phyloP scores from a whole-genome alignment of 1,139 yeast species.

The Wickerhamomyces sp. region DNA sequence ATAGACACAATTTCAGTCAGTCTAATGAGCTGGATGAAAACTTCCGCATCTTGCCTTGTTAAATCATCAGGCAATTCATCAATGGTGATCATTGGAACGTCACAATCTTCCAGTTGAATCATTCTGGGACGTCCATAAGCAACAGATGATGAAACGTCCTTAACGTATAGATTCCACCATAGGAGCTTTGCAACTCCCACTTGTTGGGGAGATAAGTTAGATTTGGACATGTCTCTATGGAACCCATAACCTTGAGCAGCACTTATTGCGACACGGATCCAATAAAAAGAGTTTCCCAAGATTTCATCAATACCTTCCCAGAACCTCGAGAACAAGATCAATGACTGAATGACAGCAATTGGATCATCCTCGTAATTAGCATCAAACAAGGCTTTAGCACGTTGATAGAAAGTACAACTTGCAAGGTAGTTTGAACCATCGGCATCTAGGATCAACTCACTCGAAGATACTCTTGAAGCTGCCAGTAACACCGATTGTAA shows the following conservation, averaged over 20 bases:
- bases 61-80: constrained; percentile 64
- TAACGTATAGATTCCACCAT: constrained; percentile 78
- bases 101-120: constrained; percentile 71
- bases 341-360: constrained; percentile 57
- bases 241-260: constrained; percentile 79
- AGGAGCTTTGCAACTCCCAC: constrained; percentile 62
- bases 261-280: constrained; percentile 71
- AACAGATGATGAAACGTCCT: constrained; percentile 67
- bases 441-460: constrained; percentile 52
- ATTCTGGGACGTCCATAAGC: constrained; percentile 73
- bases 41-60: constrained; percentile 37
- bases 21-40: constrained; percentile 59
- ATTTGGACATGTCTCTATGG: constrained; percentile 43
- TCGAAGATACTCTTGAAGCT: constrained; percentile 59
- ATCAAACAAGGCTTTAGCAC: constrained; percentile 76
- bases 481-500: constrained; percentile 66
- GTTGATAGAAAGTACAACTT: constrained; percentile 61
- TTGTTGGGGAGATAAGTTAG: constrained; percentile 35
- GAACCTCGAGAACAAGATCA: constrained; percentile 61
- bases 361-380: constrained; percentile 72
- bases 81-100: constrained; percentile 64
- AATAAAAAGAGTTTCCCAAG: constrained; percentile 67
- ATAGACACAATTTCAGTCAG: constrained; percentile 73
- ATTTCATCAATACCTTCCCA: constrained; percentile 82
- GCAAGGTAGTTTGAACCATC: constrained; percentile 55